Evolutionary conservation across 169 alveolate species (phyloP), one percentile per base, ranked within the genome.

Genomic region (Cyclospora cayetanensis): DNA sequence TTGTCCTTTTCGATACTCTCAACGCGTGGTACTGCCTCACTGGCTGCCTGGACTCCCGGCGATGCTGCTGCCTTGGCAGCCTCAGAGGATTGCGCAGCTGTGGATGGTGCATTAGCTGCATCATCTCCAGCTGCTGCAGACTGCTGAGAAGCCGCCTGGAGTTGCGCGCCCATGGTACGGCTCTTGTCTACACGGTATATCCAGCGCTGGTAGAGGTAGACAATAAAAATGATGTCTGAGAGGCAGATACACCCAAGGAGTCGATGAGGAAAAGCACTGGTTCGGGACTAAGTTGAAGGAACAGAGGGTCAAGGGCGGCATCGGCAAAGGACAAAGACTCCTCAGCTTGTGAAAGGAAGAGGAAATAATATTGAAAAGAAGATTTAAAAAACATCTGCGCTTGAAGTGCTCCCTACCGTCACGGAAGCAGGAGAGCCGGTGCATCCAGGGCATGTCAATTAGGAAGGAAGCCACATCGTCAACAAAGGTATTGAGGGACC

Each of bases 381-480:
- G 7, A n/a, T 11, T 4, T 22, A n/a, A 9, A 43, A 22, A 9
- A 72, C 60, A n/a, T 9, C 31, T 72, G 84, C 29, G 25, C 7
- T 9, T 9, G 55, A 7, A 46, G 84, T 20, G 15, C 18, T 9
- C 0, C 90, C 72, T 46, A 92, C 94, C 99, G 93, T 98, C 99
- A 91, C 99, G 96, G 90, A 98, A 97, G 91, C 99, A 97, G 72
- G 98, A 95, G 55, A 98, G 92, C 60, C 95, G 93, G 92, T 97
- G 98, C 95, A 98, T 94, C 94, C 97, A 95, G 34, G 99, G 99
- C 99, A 98, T 98, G 92, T 98, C 98, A n/a, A 99, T 99, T 65
- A 98, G 96, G 95, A 98, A 98, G 31, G 99, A 97, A 84, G 99
- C 99, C 46, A 98, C 97, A 94, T 99, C 99, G 94, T 99, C 99